Evolutionary conservation across 164 flowering plant species (phyloP).

Genomic region (Sedum album): DNA sequence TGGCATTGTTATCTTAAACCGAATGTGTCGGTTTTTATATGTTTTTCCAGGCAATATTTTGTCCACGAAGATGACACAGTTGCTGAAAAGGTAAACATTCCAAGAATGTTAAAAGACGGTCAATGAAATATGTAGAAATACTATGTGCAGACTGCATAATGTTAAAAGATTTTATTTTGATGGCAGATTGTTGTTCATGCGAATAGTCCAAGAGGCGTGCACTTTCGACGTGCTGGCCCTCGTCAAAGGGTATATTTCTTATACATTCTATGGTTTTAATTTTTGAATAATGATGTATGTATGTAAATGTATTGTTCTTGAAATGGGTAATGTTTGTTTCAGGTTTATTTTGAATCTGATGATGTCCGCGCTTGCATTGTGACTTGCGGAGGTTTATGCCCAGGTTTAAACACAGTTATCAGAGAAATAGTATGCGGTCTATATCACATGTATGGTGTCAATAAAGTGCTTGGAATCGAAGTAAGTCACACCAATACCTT

Average conservation of each 20-base stretch:
- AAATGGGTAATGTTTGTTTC: background rate
- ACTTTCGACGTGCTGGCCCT: too few relatives aligned
- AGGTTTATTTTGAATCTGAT: constrained; percentile 82
- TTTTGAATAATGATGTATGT: too few relatives aligned
- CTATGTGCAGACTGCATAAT: too few relatives aligned
- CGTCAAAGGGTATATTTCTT: too few relatives aligned
- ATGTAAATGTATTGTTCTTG: too few relatives aligned
- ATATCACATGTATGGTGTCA: constrained; percentile 80
- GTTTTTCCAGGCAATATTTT: constrained; percentile 72
- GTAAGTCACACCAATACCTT: constrained; percentile 25
- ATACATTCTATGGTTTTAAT: too few relatives aligned
- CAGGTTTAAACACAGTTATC: constrained; percentile 91
- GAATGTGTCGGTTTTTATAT: constrained; percentile 1
- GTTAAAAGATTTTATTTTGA: too few relatives aligned
- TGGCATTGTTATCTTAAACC: background rate
- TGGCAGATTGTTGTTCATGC: too few relatives aligned
- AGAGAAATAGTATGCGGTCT: constrained; percentile 81
- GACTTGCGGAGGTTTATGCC: constrained; percentile 21
- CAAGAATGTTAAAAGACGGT: too few relatives aligned
- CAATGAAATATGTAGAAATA: too few relatives aligned
- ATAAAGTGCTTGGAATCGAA: constrained; percentile 62
- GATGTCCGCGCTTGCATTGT: constrained; percentile 90
- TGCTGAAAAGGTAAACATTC: constrained; percentile 41
- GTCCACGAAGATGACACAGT: constrained; percentile 80
- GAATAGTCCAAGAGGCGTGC: too few relatives aligned